phyloP scores from a whole-genome alignment of 441 rosid species.

The Gossypium gossypioides region DNA sequence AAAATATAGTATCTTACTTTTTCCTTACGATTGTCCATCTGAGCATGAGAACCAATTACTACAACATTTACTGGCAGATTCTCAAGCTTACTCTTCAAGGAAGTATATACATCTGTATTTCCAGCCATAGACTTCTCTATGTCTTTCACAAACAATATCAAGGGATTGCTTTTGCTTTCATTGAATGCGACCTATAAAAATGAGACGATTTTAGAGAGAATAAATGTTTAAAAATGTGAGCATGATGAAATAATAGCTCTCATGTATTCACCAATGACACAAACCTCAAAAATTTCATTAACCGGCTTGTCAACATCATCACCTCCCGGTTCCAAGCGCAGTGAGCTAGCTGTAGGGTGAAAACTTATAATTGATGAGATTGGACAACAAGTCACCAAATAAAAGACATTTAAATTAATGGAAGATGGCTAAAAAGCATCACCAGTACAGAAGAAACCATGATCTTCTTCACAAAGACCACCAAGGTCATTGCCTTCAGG shows the following conservation, averaged over 20 bases:
- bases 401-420: neutral
- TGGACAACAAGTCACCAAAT: neutral
- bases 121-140: conserved; percentile 80
- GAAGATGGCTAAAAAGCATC: conserved; percentile 11
- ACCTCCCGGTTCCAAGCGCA: conserved; percentile 70
- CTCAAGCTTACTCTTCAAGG: conserved; percentile 71
- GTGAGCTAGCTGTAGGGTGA: conserved; percentile 14
- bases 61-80: conserved; percentile 66
- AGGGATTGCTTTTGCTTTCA: conserved; percentile 63
- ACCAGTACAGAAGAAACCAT: conserved; percentile 92
- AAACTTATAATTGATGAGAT: conserved; percentile 1
- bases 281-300: conserved; percentile 84
- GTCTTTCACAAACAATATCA: conserved; percentile 82
- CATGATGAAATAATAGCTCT: conserved; percentile 4
- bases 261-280: conserved; percentile 6
- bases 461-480: conserved; percentile 86
- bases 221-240: conserved; percentile 8
- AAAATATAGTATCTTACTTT: conserved; percentile 44
- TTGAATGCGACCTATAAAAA: conserved; percentile 55
- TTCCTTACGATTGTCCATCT: conserved; percentile 86
- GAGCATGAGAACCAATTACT: conserved; percentile 79
- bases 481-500: conserved; percentile 94
- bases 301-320: conserved; percentile 81
- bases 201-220: conserved; percentile 14
- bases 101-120: conserved; percentile 60